Evolutionary conservation across 1,139 yeast species (phyloP).

Genomic region (Pichia terricola): DNA sequence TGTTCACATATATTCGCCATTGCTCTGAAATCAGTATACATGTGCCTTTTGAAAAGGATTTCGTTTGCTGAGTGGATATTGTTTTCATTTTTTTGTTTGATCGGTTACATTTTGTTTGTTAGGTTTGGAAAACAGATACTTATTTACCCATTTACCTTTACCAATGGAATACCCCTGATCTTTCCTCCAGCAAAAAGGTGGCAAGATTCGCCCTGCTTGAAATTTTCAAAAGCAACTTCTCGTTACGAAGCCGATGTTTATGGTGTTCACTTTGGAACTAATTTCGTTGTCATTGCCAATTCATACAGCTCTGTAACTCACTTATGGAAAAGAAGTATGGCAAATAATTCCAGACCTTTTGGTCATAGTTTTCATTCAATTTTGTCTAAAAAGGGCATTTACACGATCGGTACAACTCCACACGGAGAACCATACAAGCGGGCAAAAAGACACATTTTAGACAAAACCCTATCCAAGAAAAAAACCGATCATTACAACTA

Average conservation of each 20-base stretch:
- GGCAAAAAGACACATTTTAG: conserved; percentile 46
- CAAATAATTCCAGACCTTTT: conserved; percentile 59
- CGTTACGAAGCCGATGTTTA: conserved; percentile 38
- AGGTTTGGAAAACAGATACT: too few species aligned
- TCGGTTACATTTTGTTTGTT: too few species aligned
- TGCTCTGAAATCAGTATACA: too few species aligned
- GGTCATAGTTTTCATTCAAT: conserved; percentile 60
- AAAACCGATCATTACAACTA: conserved; percentile 27
- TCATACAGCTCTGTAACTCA: conserved; percentile 42
- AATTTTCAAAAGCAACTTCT: conserved; percentile 40
- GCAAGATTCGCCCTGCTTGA: conserved; percentile 35
- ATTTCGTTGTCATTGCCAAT: conserved; percentile 54
- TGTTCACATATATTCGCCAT: too few species aligned
- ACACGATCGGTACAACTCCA: conserved; percentile 74
- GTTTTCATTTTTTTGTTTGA: too few species aligned
- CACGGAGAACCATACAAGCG: conserved; percentile 43
- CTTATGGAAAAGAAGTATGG: conserved; percentile 48
- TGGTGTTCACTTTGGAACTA: conserved; percentile 54
- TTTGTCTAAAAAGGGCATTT: conserved; percentile 49
- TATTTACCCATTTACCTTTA: too few species aligned
- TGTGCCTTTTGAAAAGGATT: too few species aligned
- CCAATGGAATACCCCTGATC: conserved; percentile 17
- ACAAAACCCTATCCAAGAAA: conserved; percentile 34
- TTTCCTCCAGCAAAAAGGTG: conserved; percentile 16
- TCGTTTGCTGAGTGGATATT: too few species aligned